phyloP scores from a whole-genome alignment of 495 filamentous ascomycete genomes.

The Hypoxylon crocopeplum region DNA sequence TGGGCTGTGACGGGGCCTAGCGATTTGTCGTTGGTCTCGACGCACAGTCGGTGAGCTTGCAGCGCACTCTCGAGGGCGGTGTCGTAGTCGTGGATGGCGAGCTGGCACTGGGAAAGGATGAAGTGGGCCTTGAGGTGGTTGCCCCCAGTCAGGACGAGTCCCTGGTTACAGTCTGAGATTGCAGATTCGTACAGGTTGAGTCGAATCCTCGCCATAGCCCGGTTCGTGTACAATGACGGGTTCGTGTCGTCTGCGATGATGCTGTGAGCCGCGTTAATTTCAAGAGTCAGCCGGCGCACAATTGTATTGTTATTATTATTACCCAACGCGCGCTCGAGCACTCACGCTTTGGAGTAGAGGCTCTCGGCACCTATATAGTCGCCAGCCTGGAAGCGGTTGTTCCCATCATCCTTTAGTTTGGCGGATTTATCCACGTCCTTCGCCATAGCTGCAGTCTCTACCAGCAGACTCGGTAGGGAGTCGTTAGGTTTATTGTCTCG shows the following conservation, averaged over 20 bases:
- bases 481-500: background rate
- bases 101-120: conserved; percentile 83
- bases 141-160: conserved; percentile 69
- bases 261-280: conserved; percentile 29
- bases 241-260: conserved; percentile 68
- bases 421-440: conserved; percentile 38
- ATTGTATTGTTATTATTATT: background rate
- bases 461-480: background rate
- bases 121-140: conserved; percentile 82
- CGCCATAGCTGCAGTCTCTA: conserved; percentile 18
- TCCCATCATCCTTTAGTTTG: conserved; percentile 65
- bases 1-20: conserved; percentile 68
- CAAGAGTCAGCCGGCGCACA: background rate
- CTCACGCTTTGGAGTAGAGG: conserved; percentile 85
- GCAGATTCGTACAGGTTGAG: conserved; percentile 75
- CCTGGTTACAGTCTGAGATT: conserved; percentile 77
- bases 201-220: conserved; percentile 81
- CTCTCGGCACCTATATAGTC: conserved; percentile 79
- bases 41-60: conserved; percentile 75
- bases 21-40: conserved; percentile 63
- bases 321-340: conserved; percentile 2
- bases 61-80: conserved; percentile 76
- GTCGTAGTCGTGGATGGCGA: conserved; percentile 73
- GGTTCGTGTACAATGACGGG: conserved; percentile 80
- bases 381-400: conserved; percentile 67